Evolutionary conservation across 2,329 filamentous ascomycete genomes (phyloP).

Genomic region (Didymella sp.): DNA sequence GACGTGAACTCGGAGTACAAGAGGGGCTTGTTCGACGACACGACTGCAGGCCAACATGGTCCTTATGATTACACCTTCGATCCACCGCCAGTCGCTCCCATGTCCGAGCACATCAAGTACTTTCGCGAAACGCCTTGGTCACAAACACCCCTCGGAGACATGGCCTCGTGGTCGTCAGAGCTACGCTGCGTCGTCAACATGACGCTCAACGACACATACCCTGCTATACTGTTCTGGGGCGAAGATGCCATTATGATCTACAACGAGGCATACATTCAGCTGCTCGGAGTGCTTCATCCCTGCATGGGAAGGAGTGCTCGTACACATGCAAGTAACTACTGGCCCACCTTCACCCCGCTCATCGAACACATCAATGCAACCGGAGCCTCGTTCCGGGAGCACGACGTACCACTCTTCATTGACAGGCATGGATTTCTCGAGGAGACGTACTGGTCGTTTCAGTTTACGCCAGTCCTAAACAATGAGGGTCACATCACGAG

Average conservation of each 20-base stretch:
- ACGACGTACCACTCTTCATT: conserved; percentile 77
- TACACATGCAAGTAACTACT: conserved; percentile 73
- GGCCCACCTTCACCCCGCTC: conserved; percentile 33
- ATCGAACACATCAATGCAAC: conserved; percentile 32
- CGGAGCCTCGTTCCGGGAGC: conserved; percentile 43
- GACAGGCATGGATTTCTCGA: conserved; percentile 71
- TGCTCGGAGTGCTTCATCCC: conserved; percentile 56
- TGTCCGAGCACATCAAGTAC: conserved; percentile 73
- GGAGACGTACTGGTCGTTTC: conserved; percentile 82
- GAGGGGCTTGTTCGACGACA: not conserved
- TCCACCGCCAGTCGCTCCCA: conserved; percentile 27
- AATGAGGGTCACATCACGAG: conserved; percentile 72
- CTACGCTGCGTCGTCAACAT: conserved; percentile 77
- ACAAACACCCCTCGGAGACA: conserved; percentile 73
- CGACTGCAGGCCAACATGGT: conserved; percentile 13
- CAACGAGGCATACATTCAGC: conserved; percentile 46
- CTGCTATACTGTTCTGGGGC: conserved; percentile 67
- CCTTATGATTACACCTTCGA: conserved; percentile 27
- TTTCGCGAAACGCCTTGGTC: conserved; percentile 75
- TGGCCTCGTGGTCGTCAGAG: conserved; percentile 72
- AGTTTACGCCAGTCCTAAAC: conserved; percentile 75
- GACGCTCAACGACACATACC: conserved; percentile 64
- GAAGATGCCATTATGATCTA: conserved; percentile 47
- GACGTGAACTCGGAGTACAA: conserved; percentile 3
- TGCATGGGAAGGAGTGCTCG: conserved; percentile 63